These are phyloP conservation scores for Cryptococcus jaspeensis DNA, from an alignment of 1,284 basidiomycete species.

Conservation along the genomic window DNA sequence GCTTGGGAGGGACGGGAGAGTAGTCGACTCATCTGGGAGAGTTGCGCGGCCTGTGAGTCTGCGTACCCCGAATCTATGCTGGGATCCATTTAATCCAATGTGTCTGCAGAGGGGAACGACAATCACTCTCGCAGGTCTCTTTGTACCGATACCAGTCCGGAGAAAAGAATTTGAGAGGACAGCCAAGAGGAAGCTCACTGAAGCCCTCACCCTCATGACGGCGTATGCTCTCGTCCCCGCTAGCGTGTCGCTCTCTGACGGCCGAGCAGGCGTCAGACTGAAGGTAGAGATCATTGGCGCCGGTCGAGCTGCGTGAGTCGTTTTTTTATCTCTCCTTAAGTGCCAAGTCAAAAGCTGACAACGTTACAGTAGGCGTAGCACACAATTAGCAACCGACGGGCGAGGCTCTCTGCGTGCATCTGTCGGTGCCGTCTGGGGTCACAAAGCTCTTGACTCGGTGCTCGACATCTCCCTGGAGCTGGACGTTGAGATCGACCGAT, in stretches of 20 bases:
- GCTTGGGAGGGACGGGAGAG: conserved; percentile 64
- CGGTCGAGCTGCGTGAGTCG: conserved; percentile 64
- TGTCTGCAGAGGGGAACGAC: conserved; percentile 77
- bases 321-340: neutral
- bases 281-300: conserved; percentile 60
- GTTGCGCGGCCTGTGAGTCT: conserved; percentile 69
- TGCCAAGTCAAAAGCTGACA: neutral
- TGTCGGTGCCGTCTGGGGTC: conserved; percentile 78
- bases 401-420: conserved; percentile 62
- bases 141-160: conserved; percentile 81
- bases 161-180: conserved; percentile 90
- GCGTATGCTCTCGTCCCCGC: conserved; percentile 85
- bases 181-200: conserved; percentile 84
- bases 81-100: conserved; percentile 2
- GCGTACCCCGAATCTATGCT: neutral
- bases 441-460: conserved; percentile 72
- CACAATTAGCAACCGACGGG: conserved; percentile 73
- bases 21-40: conserved; percentile 57
- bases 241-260: conserved; percentile 48
- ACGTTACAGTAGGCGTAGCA: conserved; percentile 62
- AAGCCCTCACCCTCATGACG: conserved; percentile 74
- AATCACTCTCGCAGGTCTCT: conserved; percentile 70
- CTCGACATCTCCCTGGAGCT: conserved; percentile 72
- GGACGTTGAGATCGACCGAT: conserved; percentile 63
- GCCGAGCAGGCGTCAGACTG: conserved; percentile 62